These are phyloP conservation scores for Pugionium dolabratum DNA, from an alignment of 345 rosid genomes.

Conservation along the genomic window DNA sequence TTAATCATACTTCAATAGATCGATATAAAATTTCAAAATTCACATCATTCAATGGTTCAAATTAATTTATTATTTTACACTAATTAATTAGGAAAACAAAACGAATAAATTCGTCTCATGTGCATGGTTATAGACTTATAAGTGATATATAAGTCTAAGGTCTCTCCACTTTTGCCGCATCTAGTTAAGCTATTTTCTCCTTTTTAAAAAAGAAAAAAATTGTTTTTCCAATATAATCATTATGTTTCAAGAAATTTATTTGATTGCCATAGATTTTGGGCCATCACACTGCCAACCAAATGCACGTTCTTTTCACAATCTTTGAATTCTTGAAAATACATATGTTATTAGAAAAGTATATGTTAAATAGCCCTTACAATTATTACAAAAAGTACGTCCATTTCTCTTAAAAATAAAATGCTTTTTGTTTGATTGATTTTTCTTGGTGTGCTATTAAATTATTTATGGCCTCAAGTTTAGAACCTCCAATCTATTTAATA, in stretches of 20 bases:
- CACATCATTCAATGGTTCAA: background rate
- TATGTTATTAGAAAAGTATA: too few species aligned
- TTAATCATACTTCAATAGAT: background rate
- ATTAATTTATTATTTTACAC: too few species aligned
- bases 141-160: constrained; percentile 9
- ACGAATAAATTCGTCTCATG: background rate
- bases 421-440: too few species aligned
- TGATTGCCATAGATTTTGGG: constrained; percentile 35
- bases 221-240: constrained; percentile 16
- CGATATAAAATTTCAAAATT: background rate
- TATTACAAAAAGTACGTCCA: too few species aligned
- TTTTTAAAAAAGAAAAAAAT: constrained; percentile 2
- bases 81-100: background rate
- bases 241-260: constrained; percentile 17
- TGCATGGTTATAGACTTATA: background rate
- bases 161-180: constrained; percentile 30
- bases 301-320: background rate
- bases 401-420: too few species aligned
- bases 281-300: constrained; percentile 33
- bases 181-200: constrained; percentile 26
- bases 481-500: too few species aligned
- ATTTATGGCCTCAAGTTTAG: too few species aligned
- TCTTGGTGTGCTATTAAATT: too few species aligned
- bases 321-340: too few species aligned
- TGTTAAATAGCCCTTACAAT: too few species aligned